Conservation (phyloP, 164 flowering plant species). For the Hamamelis virginiana region DNA sequence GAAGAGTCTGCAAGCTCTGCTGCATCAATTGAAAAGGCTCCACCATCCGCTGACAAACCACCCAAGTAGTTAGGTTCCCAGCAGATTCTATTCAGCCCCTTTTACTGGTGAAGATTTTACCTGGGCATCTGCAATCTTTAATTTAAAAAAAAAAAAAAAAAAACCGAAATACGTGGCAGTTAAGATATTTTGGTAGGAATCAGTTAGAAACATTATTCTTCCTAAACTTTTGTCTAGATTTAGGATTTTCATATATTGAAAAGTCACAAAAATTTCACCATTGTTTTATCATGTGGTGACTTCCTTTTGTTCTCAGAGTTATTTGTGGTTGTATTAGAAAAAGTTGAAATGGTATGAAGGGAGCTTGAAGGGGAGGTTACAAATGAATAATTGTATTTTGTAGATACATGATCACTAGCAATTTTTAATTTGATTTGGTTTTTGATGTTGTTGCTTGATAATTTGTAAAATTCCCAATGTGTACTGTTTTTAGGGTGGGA, state of each 20-base stretch:
- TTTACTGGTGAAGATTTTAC: neutral
- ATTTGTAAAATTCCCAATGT: too few relatives aligned
- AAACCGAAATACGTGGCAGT: neutral
- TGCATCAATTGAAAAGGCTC: constrained; percentile 16
- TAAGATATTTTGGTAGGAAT: neutral
- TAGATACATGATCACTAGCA: too few relatives aligned
- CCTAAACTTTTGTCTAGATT: neutral
- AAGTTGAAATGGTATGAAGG: too few relatives aligned
- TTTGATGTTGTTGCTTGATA: too few relatives aligned
- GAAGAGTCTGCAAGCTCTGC: constrained; percentile 41
- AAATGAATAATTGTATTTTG: too few relatives aligned
- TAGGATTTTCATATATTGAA: neutral
- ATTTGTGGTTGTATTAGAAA: too few relatives aligned
- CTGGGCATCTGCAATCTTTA: neutral
- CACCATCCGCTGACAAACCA: constrained; percentile 17
- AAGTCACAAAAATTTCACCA: neutral
- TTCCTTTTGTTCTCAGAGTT: too few relatives aligned
- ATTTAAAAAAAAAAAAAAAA: neutral
- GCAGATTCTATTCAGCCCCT: neutral
- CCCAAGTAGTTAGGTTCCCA: constrained; percentile 3
- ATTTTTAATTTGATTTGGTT: too few relatives aligned
- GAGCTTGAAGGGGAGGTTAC: too few relatives aligned
- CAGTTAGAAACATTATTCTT: neutral
- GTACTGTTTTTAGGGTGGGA: too few relatives aligned
- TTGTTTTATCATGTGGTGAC: too few relatives aligned